A percentile compares a stretch with the other conserved stretches of the same genome.
These are phyloP conservation scores for Niveomyces coronatus DNA, from an alignment of 2,329 filamentous ascomycete species.

Conservation along the genomic window DNA sequence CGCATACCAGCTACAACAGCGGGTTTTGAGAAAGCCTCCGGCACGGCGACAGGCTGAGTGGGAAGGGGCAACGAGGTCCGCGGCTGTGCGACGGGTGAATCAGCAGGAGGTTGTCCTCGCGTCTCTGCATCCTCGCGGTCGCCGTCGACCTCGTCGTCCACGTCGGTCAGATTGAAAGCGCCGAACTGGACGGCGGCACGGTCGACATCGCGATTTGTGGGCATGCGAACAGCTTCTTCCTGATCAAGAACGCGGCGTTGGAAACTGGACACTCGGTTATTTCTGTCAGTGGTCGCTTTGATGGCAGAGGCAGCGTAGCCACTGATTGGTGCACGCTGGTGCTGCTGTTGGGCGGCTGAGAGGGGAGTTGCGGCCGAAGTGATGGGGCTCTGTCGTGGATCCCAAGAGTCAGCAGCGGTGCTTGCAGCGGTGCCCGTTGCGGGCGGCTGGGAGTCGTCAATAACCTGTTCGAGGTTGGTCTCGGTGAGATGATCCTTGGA, in stretches of 20 bases:
- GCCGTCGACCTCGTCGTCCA: conserved; percentile 82
- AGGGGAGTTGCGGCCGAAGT: conserved; percentile 57
- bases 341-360: conserved; percentile 53
- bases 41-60: conserved; percentile 40
- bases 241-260: conserved; percentile 85
- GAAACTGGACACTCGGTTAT: conserved; percentile 64
- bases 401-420: conserved; percentile 78
- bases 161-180: conserved; percentile 79
- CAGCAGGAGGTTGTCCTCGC: conserved; percentile 81
- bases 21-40: conserved; percentile 48
- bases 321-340: conserved; percentile 48
- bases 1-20: conserved; percentile 34
- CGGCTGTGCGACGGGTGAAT: conserved; percentile 79
- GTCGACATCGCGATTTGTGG: conserved; percentile 89
- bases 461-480: conserved; percentile 84
- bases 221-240: conserved; percentile 97
- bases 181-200: conserved; percentile 92
- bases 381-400: conserved; percentile 51
- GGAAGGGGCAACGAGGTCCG: conserved; percentile 78
- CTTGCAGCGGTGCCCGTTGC: conserved; percentile 78
- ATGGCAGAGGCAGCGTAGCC: conserved; percentile 72
- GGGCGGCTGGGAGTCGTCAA: conserved; percentile 67
- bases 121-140: conserved; percentile 94
- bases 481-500: conserved; percentile 79
- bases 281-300: conserved; percentile 59